A percentile compares a stretch with the other conserved stretches of the same genome.
Conservation (phyloP, 345 rosid genomes). For the Salix dunnii region DNA sequence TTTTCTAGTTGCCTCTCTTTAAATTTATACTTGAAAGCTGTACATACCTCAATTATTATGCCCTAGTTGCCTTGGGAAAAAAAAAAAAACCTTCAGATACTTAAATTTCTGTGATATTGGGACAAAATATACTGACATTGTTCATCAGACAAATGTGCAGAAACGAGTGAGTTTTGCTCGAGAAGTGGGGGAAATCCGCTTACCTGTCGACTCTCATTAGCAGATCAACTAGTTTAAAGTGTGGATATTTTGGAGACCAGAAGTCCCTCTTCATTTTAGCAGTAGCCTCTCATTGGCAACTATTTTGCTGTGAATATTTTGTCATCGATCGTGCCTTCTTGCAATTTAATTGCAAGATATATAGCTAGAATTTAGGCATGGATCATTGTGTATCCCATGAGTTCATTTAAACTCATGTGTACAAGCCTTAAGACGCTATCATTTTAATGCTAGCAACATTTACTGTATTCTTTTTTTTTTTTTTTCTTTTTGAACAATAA, state of each 20-base stretch:
- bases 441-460: background rate
- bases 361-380: background rate
- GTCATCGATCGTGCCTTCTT: background rate
- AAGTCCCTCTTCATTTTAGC: background rate
- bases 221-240: background rate
- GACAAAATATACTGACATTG: background rate
- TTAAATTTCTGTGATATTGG: background rate
- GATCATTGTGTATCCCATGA: background rate
- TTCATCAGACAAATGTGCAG: slow-evolving; percentile 37
- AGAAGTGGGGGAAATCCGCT: slow-evolving; percentile 54
- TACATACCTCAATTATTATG: background rate
- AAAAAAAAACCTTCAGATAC: background rate
- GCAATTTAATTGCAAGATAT: background rate
- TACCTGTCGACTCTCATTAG: slow-evolving; percentile 50
- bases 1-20: background rate
- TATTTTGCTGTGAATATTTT: background rate
- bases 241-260: background rate
- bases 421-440: background rate
- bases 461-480: too few species aligned
- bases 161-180: slow-evolving; percentile 78
- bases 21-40: background rate
- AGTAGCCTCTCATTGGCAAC: slow-evolving; percentile 4
- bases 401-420: background rate
- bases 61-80: background rate
- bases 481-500: too few species aligned